Evolutionary conservation across 1,284 basidiomycete genomes (phyloP).

Genomic region (Microstroma glucosiphilum): DNA sequence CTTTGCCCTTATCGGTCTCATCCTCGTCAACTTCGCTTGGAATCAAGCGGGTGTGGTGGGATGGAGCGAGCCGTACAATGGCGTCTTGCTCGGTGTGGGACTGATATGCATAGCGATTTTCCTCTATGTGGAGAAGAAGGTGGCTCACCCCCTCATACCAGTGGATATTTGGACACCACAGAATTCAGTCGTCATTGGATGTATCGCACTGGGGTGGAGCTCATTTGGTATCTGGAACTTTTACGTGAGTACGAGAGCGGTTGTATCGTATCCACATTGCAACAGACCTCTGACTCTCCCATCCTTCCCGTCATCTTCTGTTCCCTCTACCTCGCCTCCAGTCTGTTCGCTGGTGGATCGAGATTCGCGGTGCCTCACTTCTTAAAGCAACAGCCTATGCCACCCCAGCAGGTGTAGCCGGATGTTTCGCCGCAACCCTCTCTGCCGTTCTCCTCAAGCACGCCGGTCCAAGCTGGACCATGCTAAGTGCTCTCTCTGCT

Average conservation of each 20-base stretch:
- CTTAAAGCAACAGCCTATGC: conserved; percentile 19
- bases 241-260: conserved; percentile 11
- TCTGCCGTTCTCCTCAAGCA: conserved; percentile 21
- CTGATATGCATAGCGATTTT: conserved; percentile 24
- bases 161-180: conserved; percentile 22
- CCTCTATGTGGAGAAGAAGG: conserved; percentile 18
- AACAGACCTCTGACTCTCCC: neutral
- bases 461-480: conserved; percentile 20
- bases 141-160: conserved; percentile 28
- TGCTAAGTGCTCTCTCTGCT: conserved; percentile 25
- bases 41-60: conserved; percentile 36
- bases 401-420: conserved; percentile 20
- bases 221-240: conserved; percentile 33
- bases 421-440: conserved; percentile 25
- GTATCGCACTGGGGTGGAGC: conserved; percentile 27
- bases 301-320: neutral
- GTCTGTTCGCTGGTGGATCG: conserved; percentile 8
- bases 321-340: neutral
- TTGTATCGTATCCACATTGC: too few relatives aligned
- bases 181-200: conserved; percentile 20
- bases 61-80: conserved; percentile 30
- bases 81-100: conserved; percentile 32
- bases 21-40: conserved; percentile 36
- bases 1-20: conserved; percentile 25
- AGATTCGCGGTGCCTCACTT: conserved; percentile 16